A percentile compares a stretch with the other conserved stretches of the same genome.
Conservation (phyloP, 495 filamentous ascomycete species). For the Entonaema liquescens region DNA sequence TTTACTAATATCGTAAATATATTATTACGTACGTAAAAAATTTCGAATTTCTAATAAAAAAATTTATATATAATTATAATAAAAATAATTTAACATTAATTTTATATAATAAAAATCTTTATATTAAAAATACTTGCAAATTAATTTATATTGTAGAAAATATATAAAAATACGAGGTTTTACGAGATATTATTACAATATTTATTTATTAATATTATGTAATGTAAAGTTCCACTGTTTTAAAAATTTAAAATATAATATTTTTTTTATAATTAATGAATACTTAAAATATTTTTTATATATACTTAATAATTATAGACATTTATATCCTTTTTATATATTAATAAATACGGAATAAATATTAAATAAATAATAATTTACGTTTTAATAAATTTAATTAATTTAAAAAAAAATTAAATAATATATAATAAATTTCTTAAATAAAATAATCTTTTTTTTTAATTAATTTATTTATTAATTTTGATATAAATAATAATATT, state of each 20-base stretch:
- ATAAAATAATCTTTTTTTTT: neutral
- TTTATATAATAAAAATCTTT: neutral
- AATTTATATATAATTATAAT: neutral
- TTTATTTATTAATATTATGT: neutral
- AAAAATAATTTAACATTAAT: neutral
- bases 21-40: neutral
- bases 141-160: neutral
- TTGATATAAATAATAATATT: neutral
- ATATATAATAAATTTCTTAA: neutral
- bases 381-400: neutral
- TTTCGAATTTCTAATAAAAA: neutral
- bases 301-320: neutral
- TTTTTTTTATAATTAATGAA: neutral
- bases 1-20: neutral
- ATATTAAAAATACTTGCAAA: neutral
- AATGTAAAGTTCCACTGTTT: neutral
- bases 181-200: neutral
- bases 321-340: neutral
- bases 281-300: neutral
- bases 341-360: neutral
- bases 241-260: neutral
- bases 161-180: neutral
- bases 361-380: neutral
- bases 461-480: neutral
- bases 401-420: conserved; percentile 6